A percentile compares a stretch with the other conserved stretches of the same genome.
These are phyloP conservation scores for Leptodermis oblonga DNA, from an alignment of 257 asterid species.

Conservation along the genomic window DNA sequence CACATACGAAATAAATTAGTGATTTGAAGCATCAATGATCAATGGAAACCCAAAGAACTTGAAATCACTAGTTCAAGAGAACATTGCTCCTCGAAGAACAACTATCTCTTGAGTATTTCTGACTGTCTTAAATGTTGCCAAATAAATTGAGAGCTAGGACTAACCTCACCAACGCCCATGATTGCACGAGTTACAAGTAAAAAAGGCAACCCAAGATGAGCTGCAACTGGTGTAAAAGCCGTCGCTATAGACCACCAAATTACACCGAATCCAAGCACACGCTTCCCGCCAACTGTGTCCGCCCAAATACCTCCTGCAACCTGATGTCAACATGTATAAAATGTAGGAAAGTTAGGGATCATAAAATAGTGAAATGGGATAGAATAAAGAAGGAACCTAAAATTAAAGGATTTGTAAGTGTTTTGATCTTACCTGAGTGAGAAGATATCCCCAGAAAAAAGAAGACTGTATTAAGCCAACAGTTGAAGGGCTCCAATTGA, in stretches of 20 bases:
- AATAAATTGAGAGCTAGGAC: conserved; percentile 16
- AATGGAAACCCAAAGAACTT: not conserved
- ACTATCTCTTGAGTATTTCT: too few species aligned
- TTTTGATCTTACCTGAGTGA: conserved; percentile 66
- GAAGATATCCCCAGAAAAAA: conserved; percentile 94
- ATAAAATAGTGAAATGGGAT: not conserved
- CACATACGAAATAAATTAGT: conserved; percentile 6
- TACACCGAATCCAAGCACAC: conserved; percentile 84
- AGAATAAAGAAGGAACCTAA: not conserved
- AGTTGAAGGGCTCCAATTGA: conserved; percentile 71
- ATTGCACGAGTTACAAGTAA: conserved; percentile 83
- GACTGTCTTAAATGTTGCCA: not conserved
- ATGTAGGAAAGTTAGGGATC: conserved; percentile 10
- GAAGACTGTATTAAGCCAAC: conserved; percentile 91
- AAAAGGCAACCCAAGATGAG: conserved; percentile 75
- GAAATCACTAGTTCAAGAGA: not conserved
- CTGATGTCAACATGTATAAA: conserved; percentile 33
- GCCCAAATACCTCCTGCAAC: conserved; percentile 98
- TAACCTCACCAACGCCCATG: conserved; percentile 94
- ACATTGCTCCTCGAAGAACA: not conserved
- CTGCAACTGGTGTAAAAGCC: conserved; percentile 76
- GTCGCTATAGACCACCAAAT: conserved; percentile 96
- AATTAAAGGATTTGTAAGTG: not conserved
- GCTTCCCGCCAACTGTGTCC: conserved; percentile 87
- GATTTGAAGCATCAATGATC: not conserved